These are phyloP conservation scores for Fusarium abutilonis DNA, from an alignment of 2,329 filamentous ascomycete species.

Conservation along the genomic window DNA sequence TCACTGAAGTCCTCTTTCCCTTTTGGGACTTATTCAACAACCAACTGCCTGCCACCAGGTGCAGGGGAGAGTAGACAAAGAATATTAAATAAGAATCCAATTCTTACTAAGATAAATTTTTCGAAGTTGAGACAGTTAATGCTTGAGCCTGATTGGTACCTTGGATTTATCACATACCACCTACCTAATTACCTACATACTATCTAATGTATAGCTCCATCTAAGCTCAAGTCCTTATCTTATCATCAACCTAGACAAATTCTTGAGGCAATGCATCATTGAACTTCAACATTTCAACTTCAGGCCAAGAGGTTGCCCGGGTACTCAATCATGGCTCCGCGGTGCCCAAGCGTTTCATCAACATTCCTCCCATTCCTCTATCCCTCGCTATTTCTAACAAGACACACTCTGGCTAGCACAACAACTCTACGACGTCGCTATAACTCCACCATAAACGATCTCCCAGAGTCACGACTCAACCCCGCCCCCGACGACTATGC, in stretches of 20 bases:
- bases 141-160: no score
- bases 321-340: slow-evolving; percentile 42
- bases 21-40: slow-evolving; percentile 35
- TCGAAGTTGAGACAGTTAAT: no score
- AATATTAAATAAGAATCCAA: no score
- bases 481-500: slow-evolving; percentile 87
- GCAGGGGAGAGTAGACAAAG: no score
- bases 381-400: slow-evolving; percentile 54
- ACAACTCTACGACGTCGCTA: slow-evolving; percentile 32
- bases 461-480: slow-evolving; percentile 72
- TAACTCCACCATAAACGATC: slow-evolving; percentile 49
- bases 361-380: slow-evolving; percentile 58
- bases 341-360: slow-evolving; percentile 38
- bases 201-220: not conserved
- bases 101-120: no score
- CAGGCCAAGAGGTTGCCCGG: slow-evolving; percentile 8
- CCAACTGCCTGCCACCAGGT: not conserved
- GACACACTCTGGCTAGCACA: slow-evolving; percentile 19
- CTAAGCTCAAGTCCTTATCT: slow-evolving; percentile 30
- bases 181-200: no score
- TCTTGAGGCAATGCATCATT: slow-evolving; percentile 22
- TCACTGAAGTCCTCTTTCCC: slow-evolving; percentile 41
- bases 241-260: slow-evolving; percentile 31
- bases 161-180: no score
- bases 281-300: slow-evolving; percentile 13